Percentiles rank a stretch among this genome's conserved stretches.
Conservation (phyloP, 306 rosid species). For the Spatholobus suberectus region DNA sequence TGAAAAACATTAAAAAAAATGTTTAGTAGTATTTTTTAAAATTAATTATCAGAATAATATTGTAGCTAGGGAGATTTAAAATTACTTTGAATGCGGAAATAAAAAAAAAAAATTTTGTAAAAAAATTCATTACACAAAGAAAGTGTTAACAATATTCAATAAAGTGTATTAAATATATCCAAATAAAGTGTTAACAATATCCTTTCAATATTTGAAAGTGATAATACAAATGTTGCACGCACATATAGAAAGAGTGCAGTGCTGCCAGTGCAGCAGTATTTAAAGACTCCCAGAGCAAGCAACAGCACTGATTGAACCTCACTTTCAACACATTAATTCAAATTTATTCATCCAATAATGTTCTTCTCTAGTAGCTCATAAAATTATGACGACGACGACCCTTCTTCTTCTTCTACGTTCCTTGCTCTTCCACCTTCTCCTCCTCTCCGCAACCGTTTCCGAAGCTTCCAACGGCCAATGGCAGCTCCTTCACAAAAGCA, state of each 20-base stretch:
- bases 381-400: neutral
- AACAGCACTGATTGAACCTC: neutral
- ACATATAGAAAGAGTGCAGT: neutral
- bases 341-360: no score
- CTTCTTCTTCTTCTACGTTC: neutral
- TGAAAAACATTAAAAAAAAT: no score
- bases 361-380: no score
- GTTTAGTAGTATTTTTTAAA: no score
- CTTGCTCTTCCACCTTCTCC: neutral
- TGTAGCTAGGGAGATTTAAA: no score
- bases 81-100: no score
- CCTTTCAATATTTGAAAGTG: neutral
- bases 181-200: no score
- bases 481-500: slow-evolving; percentile 59
- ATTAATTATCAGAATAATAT: no score
- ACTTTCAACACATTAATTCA: neutral
- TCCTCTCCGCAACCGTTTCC: neutral
- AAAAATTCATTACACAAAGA: no score
- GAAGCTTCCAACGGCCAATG: slow-evolving; percentile 40
- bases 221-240: neutral
- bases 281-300: neutral
- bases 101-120: no score
- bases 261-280: neutral
- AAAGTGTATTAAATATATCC: no score
- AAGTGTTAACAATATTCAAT: no score